Percentiles rank a stretch among this genome's conserved stretches.
These are phyloP conservation scores for Mortierella sp. DNA, from an alignment of 371 early-diverging fungal genomes.

Conservation along the genomic window DNA sequence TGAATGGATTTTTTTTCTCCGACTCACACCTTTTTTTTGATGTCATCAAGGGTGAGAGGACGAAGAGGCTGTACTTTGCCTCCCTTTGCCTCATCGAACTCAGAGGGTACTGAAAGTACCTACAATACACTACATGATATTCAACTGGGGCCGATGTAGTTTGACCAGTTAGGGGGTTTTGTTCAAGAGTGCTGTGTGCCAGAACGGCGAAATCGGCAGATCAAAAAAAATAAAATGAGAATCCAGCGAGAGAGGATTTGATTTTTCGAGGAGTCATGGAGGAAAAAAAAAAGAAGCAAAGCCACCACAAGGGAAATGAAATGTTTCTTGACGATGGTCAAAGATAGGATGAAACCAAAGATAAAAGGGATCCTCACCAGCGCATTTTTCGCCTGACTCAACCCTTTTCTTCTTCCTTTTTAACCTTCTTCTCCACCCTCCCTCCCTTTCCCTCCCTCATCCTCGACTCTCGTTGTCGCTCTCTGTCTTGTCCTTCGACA, in stretches of 20 bases:
- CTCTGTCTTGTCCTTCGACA: not conserved
- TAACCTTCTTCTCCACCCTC: not conserved
- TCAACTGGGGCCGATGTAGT: too few species aligned
- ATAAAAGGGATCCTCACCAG: not conserved
- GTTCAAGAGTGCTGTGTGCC: not conserved
- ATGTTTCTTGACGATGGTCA: not conserved
- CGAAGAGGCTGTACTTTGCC: not conserved
- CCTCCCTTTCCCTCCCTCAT: not conserved
- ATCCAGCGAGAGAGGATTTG: not conserved
- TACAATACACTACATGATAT: too few species aligned
- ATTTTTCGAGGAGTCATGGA: conserved; percentile 2
- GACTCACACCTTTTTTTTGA: not conserved
- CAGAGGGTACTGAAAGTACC: too few species aligned
- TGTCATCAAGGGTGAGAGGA: not conserved
- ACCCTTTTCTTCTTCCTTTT: not conserved
- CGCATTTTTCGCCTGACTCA: not conserved
- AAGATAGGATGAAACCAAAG: not conserved
- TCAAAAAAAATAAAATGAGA: not conserved
- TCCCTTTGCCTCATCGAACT: not conserved
- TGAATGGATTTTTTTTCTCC: not conserved
- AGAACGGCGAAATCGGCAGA: conserved; percentile 7
- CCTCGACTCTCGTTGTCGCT: not conserved
- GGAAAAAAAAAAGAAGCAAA: too few species aligned
- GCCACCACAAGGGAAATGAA: not conserved
- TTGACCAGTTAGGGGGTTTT: too few species aligned